Evolutionary conservation across 106 monocot genomes (phyloP).

Genomic region (Allium fistulosum): DNA sequence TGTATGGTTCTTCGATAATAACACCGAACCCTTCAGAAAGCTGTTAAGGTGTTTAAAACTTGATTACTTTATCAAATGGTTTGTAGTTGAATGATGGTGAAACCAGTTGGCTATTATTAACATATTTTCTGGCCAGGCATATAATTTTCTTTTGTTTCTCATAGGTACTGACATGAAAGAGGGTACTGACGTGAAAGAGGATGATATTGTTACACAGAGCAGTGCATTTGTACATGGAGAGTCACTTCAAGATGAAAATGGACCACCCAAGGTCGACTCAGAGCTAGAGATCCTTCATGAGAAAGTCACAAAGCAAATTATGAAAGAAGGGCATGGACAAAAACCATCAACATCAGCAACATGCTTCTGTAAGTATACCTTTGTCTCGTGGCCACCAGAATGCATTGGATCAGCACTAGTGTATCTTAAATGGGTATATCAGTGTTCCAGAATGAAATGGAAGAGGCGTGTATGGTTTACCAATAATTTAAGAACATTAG

Average conservation of each 20-base stretch:
- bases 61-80: too few species aligned
- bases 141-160: background rate
- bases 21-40: too few species aligned
- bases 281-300: constrained; percentile 74
- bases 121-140: background rate
- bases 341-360: constrained; percentile 55
- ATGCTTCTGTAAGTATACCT: constrained; percentile 52
- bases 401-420: too few species aligned
- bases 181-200: constrained; percentile 12
- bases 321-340: constrained; percentile 81
- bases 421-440: too few species aligned
- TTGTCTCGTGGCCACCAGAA: too few species aligned
- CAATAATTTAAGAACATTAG: too few species aligned
- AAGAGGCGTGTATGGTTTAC: too few species aligned
- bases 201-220: constrained; percentile 45
- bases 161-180: constrained; percentile 16
- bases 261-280: constrained; percentile 61
- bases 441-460: too few species aligned
- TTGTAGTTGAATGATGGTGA: too few species aligned
- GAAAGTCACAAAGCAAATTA: constrained; percentile 81
- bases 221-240: constrained; percentile 51
- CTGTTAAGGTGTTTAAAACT: too few species aligned
- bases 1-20: too few species aligned
- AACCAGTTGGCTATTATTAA: background rate
- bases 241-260: constrained; percentile 43